These are phyloP conservation scores for Ascochyta viciae-villosae DNA, from an alignment of 2,329 filamentous ascomycete genomes.

Conservation along the genomic window DNA sequence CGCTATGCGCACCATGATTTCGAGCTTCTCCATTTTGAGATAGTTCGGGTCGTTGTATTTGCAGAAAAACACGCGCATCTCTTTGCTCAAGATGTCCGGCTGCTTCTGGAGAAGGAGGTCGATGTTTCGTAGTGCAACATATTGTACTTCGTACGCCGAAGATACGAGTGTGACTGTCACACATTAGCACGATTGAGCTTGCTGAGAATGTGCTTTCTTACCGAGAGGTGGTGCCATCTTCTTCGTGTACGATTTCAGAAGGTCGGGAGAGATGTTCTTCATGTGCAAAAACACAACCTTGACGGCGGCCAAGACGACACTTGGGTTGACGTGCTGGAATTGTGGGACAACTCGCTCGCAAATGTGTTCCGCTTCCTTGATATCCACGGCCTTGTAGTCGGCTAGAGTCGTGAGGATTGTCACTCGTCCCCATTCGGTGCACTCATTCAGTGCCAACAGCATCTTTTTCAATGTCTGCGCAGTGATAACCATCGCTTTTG, in stretches of 20 bases:
- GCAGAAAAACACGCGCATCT: conserved; percentile 98
- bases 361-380: conserved; percentile 97
- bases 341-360: conserved; percentile 95
- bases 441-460: conserved; percentile 95
- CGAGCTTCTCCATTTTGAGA: conserved; percentile 95
- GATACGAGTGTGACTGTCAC: conserved; percentile 86
- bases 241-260: conserved; percentile 86
- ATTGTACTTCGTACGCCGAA: conserved; percentile 95
- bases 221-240: conserved; percentile 98
- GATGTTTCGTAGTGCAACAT: conserved; percentile 95
- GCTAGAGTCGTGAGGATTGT: conserved; percentile 90
- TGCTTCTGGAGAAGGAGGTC: conserved; percentile 95
- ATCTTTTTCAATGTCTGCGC: conserved; percentile 89
- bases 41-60: conserved; percentile 99
- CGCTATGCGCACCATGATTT: conserved; percentile 99
- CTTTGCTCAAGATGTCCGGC: conserved; percentile 95
- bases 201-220: conserved; percentile 52
- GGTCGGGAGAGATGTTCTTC: conserved; percentile 78
- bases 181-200: conserved; percentile 31
- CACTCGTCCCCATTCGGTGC: conserved; percentile 96
- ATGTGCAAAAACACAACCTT: conserved; percentile 98
- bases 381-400: conserved; percentile 83
- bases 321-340: conserved; percentile 98
- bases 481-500: conserved; percentile 82
- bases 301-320: conserved; percentile 94